Percentiles rank a stretch among this genome's conserved stretches.
These are phyloP conservation scores for Cryptococcus jaspeensis DNA, from an alignment of 1,284 basidiomycete species.

Conservation along the genomic window DNA sequence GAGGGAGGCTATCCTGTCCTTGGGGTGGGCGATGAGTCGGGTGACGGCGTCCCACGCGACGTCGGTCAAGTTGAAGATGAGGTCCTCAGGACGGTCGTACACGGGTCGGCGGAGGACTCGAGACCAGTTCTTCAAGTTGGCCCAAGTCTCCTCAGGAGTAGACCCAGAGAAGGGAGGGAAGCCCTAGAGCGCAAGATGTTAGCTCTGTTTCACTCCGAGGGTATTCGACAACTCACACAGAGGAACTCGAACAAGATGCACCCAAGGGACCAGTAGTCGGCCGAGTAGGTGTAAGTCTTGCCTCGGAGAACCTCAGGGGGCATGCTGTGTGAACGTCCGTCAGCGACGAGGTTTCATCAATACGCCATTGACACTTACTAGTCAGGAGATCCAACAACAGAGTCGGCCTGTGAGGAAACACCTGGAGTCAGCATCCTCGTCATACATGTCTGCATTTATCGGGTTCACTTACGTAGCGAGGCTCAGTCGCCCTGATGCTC, in stretches of 20 bases:
- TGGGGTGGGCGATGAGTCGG: slow-evolving; percentile 73
- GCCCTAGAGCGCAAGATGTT: slow-evolving; percentile 52
- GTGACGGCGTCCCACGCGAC: slow-evolving; percentile 95
- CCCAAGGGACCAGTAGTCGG: slow-evolving; percentile 98
- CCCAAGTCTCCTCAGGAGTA: slow-evolving; percentile 97
- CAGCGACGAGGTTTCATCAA: neutral
- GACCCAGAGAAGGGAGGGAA: slow-evolving; percentile 98
- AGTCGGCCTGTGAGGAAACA: slow-evolving; percentile 65
- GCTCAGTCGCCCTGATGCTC: slow-evolving; percentile 84
- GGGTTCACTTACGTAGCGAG: slow-evolving; percentile 62
- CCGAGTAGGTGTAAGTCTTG: slow-evolving; percentile 90
- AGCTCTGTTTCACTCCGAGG: slow-evolving; percentile 21
- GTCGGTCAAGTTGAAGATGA: slow-evolving; percentile 95
- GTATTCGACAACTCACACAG: slow-evolving; percentile 39
- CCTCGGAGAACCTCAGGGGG: slow-evolving; percentile 83
- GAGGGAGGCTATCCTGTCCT: slow-evolving; percentile 72
- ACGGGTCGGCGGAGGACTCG: slow-evolving; percentile 86
- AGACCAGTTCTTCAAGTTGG: slow-evolving; percentile 97
- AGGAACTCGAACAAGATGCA: slow-evolving; percentile 98
- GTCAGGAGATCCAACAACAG: slow-evolving; percentile 96
- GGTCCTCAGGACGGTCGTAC: slow-evolving; percentile 92
- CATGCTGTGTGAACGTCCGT: slow-evolving; percentile 33
- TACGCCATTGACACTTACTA: slow-evolving; percentile 55
- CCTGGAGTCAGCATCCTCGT: neutral
- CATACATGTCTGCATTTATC: neutral